phyloP scores from a whole-genome alignment of 371 early-diverging fungal species.

The Mucor indicus region DNA sequence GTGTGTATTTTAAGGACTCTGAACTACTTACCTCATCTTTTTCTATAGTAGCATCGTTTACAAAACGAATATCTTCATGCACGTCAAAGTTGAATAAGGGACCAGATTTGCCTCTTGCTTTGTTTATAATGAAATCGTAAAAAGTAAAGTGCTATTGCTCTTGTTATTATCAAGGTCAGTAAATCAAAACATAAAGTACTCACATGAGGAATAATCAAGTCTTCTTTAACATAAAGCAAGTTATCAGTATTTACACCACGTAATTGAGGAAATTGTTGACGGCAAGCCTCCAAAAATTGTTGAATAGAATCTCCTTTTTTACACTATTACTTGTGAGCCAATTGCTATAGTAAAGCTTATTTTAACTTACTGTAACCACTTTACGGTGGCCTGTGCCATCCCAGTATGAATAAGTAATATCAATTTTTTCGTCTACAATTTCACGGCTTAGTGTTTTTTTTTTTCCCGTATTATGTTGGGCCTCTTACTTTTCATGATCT shows the following conservation, averaged over 20 bases:
- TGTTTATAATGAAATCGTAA: conserved; percentile 95
- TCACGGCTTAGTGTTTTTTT: neutral
- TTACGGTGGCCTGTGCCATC: conserved; percentile 94
- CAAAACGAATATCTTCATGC: conserved; percentile 88
- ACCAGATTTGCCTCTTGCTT: conserved; percentile 94
- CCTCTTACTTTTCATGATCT: conserved; percentile 62
- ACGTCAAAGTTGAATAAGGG: conserved; percentile 94
- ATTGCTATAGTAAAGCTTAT: neutral
- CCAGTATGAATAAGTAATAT: conserved; percentile 92
- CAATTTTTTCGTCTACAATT: conserved; percentile 71
- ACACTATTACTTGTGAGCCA: conserved; percentile 58
- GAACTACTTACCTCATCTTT: conserved; percentile 68
- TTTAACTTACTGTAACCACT: conserved; percentile 60
- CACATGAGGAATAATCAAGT: conserved; percentile 93
- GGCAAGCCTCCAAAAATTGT: conserved; percentile 82
- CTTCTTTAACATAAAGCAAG: conserved; percentile 92
- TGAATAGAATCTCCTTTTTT: conserved; percentile 89
- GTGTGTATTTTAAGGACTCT: neutral
- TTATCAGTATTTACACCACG: conserved; percentile 84
- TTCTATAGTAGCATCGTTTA: conserved; percentile 83
- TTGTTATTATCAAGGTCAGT: neutral
- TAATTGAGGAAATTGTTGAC: conserved; percentile 78
- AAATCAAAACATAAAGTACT: conserved; percentile 21
- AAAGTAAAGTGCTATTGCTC: conserved; percentile 81
- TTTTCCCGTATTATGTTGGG: no score